A percentile compares a stretch with the other conserved stretches of the same genome.
Conservation (phyloP, 139 green algal genomes). For the Chlorella vulgaris region DNA sequence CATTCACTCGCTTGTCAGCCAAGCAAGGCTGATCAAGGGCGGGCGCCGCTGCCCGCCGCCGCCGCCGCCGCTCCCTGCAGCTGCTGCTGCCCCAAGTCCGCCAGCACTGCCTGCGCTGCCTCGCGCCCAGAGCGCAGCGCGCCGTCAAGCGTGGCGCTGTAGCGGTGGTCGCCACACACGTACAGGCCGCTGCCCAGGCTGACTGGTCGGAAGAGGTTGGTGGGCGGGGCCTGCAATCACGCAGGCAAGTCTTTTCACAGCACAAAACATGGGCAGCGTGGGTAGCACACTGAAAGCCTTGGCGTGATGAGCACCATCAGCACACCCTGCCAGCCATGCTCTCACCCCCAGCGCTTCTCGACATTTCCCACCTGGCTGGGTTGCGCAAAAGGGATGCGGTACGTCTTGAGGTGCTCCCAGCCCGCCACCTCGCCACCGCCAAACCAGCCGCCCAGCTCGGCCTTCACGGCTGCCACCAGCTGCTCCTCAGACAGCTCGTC, state of each 20-base stretch:
- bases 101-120: conserved; percentile 81
- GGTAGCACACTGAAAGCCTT: too few relatives aligned
- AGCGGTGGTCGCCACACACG: conserved; percentile 90
- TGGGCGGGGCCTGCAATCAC: conserved; percentile 72
- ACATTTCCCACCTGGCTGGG: conserved; percentile 72
- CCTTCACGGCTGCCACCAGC: conserved; percentile 67
- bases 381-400: conserved; percentile 96
- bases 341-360: neutral
- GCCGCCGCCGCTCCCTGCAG: too few relatives aligned
- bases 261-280: too few relatives aligned
- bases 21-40: too few relatives aligned
- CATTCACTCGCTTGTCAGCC: too few relatives aligned
- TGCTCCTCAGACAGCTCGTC: conserved; percentile 73
- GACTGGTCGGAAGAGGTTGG: conserved; percentile 71
- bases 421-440: conserved; percentile 58
- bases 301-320: too few relatives aligned
- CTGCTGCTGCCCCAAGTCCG: neutral
- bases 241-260: too few relatives aligned
- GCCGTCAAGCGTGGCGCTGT: conserved; percentile 90
- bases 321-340: neutral
- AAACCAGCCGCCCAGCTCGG: conserved; percentile 89
- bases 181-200: conserved; percentile 70
- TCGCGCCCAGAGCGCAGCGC: conserved; percentile 75
- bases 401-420: conserved; percentile 88
- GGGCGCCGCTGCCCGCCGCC: too few relatives aligned